A percentile compares a stretch with the other conserved stretches of the same genome.
These are phyloP conservation scores for Starmerella geochares DNA, from an alignment of 805 yeast genomes.

Conservation along the genomic window DNA sequence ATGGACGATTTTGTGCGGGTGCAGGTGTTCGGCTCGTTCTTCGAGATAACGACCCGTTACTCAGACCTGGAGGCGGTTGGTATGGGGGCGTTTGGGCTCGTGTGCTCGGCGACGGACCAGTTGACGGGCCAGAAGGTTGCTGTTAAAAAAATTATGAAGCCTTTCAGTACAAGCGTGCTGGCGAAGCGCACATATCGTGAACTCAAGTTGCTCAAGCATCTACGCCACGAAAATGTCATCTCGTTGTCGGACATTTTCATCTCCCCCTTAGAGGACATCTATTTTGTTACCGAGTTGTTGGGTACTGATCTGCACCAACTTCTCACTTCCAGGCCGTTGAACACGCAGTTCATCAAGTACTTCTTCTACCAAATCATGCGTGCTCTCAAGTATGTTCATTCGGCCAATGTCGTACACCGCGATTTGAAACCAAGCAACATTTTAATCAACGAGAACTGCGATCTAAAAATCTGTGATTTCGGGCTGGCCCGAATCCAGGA, in stretches of 20 bases:
- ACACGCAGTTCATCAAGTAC: conserved; percentile 92
- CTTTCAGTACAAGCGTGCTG: conserved; percentile 85
- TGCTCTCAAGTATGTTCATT: conserved; percentile 80
- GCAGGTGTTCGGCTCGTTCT: conserved; percentile 25
- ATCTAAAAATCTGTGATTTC: conserved; percentile 82
- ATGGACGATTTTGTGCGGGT: conserved; percentile 29
- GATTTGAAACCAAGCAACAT: conserved; percentile 77
- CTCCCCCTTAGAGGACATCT: conserved; percentile 87
- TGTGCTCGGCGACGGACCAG: conserved; percentile 90
- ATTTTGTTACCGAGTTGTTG: conserved; percentile 91
- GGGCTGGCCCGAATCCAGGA: conserved; percentile 96
- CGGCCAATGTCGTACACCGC: conserved; percentile 85
- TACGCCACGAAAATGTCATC: conserved; percentile 89
- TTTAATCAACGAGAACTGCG: conserved; percentile 80
- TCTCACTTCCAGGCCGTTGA: conserved; percentile 84
- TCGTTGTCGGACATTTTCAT: conserved; percentile 87
- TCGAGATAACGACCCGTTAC: conserved; percentile 38
- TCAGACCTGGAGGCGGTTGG: conserved; percentile 94
- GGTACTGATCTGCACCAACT: conserved; percentile 94
- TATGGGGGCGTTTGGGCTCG: conserved; percentile 98
- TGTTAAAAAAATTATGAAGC: conserved; percentile 94
- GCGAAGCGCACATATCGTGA: conserved; percentile 97
- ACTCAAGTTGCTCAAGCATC: conserved; percentile 80
- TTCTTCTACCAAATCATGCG: conserved; percentile 85
- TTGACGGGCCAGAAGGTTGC: conserved; percentile 90